A percentile compares a stretch with the other conserved stretches of the same genome.
Conservation (phyloP, 352 stramenopile genomes). For the Phytophthora pistaciae region DNA sequence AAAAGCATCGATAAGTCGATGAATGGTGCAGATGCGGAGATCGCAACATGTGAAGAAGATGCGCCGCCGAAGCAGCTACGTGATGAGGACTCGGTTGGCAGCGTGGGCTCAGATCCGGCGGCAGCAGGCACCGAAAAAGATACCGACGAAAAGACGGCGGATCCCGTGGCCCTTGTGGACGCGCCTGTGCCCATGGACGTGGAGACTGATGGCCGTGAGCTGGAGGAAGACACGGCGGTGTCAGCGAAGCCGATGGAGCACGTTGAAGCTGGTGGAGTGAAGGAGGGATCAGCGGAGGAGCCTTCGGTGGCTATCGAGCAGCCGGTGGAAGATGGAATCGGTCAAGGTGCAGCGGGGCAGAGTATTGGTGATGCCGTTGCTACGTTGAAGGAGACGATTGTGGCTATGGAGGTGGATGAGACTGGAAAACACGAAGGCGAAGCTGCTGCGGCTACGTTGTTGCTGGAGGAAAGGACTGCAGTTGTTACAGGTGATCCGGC, state of each 20-base stretch:
- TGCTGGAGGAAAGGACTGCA: background rate
- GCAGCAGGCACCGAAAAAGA: constrained; percentile 11
- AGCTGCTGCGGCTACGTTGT: background rate
- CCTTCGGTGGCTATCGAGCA: background rate
- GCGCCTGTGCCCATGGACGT: constrained; percentile 16
- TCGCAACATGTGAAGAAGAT: background rate
- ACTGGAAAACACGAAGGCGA: background rate
- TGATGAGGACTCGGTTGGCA: background rate
- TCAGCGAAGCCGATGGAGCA: background rate
- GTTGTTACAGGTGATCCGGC: background rate
- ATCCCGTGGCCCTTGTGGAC: constrained; percentile 8
- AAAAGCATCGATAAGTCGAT: constrained; percentile 11
- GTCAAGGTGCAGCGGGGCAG: background rate
- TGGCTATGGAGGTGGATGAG: constrained; percentile 4
- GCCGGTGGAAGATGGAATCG: background rate
- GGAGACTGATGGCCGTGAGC: background rate
- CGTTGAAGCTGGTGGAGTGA: background rate
- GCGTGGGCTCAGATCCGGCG: background rate
- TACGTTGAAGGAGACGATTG: background rate
- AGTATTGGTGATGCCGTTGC: background rate
- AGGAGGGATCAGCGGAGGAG: background rate
- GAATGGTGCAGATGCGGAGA: background rate
- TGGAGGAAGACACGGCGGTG: background rate
- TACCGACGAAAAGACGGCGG: background rate
- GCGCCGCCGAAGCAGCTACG: background rate